phyloP scores from a whole-genome alignment of 2,329 filamentous ascomycete genomes.

The Nemania abortiva region DNA sequence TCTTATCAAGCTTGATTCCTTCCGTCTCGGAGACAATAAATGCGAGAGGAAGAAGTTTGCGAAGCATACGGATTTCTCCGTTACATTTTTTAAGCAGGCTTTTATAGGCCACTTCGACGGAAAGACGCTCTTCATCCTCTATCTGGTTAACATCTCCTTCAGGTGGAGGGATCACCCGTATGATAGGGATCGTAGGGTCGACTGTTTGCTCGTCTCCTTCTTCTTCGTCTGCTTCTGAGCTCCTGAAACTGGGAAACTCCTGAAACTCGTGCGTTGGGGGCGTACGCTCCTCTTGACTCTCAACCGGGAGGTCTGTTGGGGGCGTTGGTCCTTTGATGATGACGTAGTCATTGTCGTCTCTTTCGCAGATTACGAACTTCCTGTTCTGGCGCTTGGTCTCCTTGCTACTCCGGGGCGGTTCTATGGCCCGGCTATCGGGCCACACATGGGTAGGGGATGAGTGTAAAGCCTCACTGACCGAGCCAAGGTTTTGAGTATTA shows the following conservation, averaged over 20 bases:
- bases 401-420: not conserved
- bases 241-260: slow-evolving; percentile 35
- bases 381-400: slow-evolving; percentile 12
- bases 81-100: not conserved
- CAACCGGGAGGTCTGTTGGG: slow-evolving; percentile 9
- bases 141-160: slow-evolving; percentile 16
- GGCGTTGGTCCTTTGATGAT: not conserved
- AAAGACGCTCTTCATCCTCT: not conserved
- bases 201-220: not conserved
- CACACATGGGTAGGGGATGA: slow-evolving; percentile 39
- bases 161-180: slow-evolving; percentile 32
- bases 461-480: slow-evolving; percentile 40
- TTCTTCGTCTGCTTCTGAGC: slow-evolving; percentile 18
- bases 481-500: slow-evolving; percentile 35
- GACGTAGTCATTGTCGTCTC: not conserved
- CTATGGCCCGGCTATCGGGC: slow-evolving; percentile 6
- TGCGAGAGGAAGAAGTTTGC: slow-evolving; percentile 36
- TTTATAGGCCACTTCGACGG: slow-evolving; percentile 8
- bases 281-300: slow-evolving; percentile 34
- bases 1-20: slow-evolving; percentile 32
- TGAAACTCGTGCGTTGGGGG: slow-evolving; percentile 23
- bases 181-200: slow-evolving; percentile 19
- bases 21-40: slow-evolving; percentile 38
- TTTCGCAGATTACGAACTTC: slow-evolving; percentile 5
- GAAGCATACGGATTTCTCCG: slow-evolving; percentile 8